Evolutionary conservation across 805 yeast species (phyloP).

Genomic region (Teunomyces barrocoloradensis): DNA sequence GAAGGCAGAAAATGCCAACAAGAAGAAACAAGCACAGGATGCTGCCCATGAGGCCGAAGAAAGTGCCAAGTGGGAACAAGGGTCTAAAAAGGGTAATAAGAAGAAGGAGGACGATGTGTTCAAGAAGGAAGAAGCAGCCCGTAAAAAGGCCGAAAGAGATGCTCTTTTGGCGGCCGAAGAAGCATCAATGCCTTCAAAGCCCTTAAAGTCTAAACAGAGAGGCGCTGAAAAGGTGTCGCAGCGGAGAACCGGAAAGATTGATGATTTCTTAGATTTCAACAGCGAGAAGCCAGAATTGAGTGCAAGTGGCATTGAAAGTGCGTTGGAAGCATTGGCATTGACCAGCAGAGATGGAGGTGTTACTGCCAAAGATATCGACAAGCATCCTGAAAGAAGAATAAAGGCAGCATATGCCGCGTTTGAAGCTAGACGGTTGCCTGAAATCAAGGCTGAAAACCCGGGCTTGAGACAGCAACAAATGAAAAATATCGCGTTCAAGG

Average conservation of each 20-base stretch:
- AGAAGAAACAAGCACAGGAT: constrained; percentile 52
- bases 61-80: constrained; percentile 66
- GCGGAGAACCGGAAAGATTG: constrained; percentile 59
- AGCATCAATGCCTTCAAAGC: constrained; percentile 58
- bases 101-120: constrained; percentile 68
- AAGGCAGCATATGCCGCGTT: constrained; percentile 75
- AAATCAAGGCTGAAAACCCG: constrained; percentile 69
- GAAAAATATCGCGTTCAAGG: constrained; percentile 71
- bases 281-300: constrained; percentile 49
- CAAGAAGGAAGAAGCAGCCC: constrained; percentile 72
- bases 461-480: constrained; percentile 78
- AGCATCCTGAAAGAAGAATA: constrained; percentile 87
- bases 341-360: constrained; percentile 58
- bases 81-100: constrained; percentile 64
- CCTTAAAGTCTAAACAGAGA: constrained; percentile 51
- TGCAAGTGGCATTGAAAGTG: constrained; percentile 76
- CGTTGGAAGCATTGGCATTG: constrained; percentile 72
- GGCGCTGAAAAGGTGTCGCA: constrained; percentile 69
- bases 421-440: constrained; percentile 71
- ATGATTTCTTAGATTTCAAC: constrained; percentile 60
- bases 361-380: constrained; percentile 61
- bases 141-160: constrained; percentile 81
- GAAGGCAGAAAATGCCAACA: constrained; percentile 62
- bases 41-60: constrained; percentile 51
- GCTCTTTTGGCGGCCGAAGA: constrained; percentile 63